Base-by-base conservation (phyloP, 108 stramenopile genomes). In the Fragilaria radians region DNA sequence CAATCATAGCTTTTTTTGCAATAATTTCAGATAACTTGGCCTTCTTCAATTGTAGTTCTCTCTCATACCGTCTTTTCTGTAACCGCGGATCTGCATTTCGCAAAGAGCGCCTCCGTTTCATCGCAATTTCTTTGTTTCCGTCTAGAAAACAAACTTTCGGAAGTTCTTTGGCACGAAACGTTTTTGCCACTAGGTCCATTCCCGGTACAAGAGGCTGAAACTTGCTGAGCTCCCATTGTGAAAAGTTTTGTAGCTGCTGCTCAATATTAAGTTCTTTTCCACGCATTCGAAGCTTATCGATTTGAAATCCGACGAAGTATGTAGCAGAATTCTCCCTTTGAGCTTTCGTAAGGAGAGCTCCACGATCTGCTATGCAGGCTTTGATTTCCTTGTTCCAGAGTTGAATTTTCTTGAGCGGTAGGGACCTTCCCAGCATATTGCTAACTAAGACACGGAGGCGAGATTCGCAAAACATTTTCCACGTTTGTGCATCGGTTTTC, bases 381-480 rank as follows among this genome's bases (percentile, higher is more conserved):
- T 86, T 80, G 45, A 91, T 79, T 72, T 95, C 86, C 62, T 93
- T 93, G 14, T 89, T 89, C 86, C 88, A 95, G 31, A 93, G 74
- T 55, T 93, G 91, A 42, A 90, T 87, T 61, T 88, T 85, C 27
- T 73, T 72, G 2, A 93, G 65, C 1, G 94, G 89, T 26, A 93
- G 63, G 23, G 87, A 86, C 32, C 82, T 62, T 5, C 85, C 89
- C 61, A 86, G 54, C 78, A 80, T 65, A 53, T 87, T 86, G 0
- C 83, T 86, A 0, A 93, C 79, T 27, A 96, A 75, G 66, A 88
- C 91, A 11, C 96, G 79, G 48, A 97, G 68, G 47, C 97, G 73
- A 21, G 95, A 93, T 62, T 94, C 94, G 0, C 97, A 84, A 67
- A 91, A 97, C 33, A 92, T 96, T 36, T 71, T 75, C 96, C 96